Evolutionary conservation across 208 protist genomes (phyloP).

Genomic region (Sergeia podlipaevii): DNA sequence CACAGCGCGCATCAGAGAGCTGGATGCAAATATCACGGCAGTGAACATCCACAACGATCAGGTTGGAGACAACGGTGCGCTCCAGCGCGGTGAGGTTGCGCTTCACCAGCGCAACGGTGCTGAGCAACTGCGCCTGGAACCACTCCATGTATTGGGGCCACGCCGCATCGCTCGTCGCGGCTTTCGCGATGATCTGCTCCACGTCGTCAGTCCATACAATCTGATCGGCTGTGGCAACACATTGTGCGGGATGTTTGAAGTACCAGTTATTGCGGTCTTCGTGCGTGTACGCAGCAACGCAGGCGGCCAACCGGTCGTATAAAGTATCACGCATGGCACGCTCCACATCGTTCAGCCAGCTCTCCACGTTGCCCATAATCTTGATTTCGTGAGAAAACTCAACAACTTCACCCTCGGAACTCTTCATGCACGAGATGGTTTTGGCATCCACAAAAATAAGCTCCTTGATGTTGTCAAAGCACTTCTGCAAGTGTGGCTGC

Average conservation of each 20-base stretch:
- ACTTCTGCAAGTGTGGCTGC: constrained; percentile 95
- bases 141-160: constrained; percentile 66
- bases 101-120: constrained; percentile 90
- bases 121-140: constrained; percentile 75
- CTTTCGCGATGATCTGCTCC: constrained; percentile 55
- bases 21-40: constrained; percentile 87
- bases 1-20: constrained; percentile 48
- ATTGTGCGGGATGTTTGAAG: constrained; percentile 90
- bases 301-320: constrained; percentile 49
- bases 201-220: constrained; percentile 93
- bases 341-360: constrained; percentile 93
- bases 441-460: constrained; percentile 74
- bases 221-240: constrained; percentile 83
- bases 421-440: constrained; percentile 86
- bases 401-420: constrained; percentile 89
- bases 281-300: constrained; percentile 51
- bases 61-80: constrained; percentile 85
- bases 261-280: constrained; percentile 82
- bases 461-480: constrained; percentile 93
- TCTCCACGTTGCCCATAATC: constrained; percentile 92
- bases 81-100: constrained; percentile 70
- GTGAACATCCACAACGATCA: constrained; percentile 96
- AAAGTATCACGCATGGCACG: constrained; percentile 84
- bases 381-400: constrained; percentile 71
- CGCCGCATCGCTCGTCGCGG: constrained; percentile 14